Evolutionary conservation across 2,329 filamentous ascomycete species (phyloP).

Genomic region (Fusarium subtropicale): DNA sequence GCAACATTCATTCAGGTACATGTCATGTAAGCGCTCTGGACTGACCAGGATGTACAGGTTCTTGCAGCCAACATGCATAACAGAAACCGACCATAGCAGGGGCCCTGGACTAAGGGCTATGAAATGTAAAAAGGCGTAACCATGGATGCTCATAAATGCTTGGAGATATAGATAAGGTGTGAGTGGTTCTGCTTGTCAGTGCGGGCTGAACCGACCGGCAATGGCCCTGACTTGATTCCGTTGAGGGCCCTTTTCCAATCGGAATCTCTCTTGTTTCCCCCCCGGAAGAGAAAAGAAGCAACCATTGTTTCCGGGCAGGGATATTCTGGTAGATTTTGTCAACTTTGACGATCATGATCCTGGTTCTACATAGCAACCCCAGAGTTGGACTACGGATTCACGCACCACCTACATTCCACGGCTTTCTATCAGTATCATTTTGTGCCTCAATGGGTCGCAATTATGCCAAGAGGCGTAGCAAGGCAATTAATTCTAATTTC

Average conservation of each 20-base stretch:
- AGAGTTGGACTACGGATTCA: neutral
- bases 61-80: slow-evolving; percentile 23
- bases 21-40: neutral
- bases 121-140: slow-evolving; percentile 6
- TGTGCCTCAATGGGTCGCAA: neutral
- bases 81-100: neutral
- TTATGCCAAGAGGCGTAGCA: neutral
- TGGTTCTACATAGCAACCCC: neutral
- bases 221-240: neutral
- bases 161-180: neutral
- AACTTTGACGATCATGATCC: neutral
- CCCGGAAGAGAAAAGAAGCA: neutral
- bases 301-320: too few species aligned
- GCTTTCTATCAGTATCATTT: neutral
- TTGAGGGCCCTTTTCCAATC: neutral
- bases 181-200: neutral
- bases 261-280: neutral
- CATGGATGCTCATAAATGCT: too few species aligned
- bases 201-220: neutral
- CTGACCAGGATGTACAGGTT: neutral
- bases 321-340: neutral
- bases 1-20: neutral
- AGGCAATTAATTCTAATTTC: neutral
- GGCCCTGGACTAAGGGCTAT: neutral
- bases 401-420: neutral